Evolutionary conservation across 768 basidiomycete species (phyloP).

Genomic region (Leccinum uliginosum): DNA sequence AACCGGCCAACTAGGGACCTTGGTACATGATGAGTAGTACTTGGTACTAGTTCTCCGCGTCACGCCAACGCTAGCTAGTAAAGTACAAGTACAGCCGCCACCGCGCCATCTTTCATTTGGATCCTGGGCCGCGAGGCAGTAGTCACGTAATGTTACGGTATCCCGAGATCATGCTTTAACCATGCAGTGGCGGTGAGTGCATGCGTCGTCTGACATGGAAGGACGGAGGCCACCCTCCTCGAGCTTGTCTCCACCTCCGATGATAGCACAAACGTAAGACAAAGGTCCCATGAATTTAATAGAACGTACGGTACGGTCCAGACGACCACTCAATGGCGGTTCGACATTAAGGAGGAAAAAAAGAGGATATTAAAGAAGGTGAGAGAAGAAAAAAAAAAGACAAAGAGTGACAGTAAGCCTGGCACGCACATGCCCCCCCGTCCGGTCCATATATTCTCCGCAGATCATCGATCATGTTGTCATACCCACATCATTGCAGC

Average conservation of each 20-base stretch:
- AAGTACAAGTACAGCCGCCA: background rate
- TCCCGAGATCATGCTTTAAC: constrained; percentile 25
- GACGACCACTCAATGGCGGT: constrained; percentile 11
- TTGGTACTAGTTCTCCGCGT: too few relatives aligned
- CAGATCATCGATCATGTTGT: constrained; percentile 28
- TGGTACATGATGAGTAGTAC: too few relatives aligned
- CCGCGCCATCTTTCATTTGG: constrained; percentile 10
- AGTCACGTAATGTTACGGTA: constrained; percentile 28
- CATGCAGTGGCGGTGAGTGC: constrained; percentile 30
- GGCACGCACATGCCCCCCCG: constrained; percentile 5
- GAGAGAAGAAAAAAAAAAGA: background rate
- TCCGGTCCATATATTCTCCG: constrained; percentile 23
- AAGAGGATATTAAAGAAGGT: background rate
- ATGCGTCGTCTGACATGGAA: constrained; percentile 4
- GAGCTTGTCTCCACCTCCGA: constrained; percentile 1
- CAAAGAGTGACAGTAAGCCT: constrained; percentile 5
- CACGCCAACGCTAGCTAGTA: background rate
- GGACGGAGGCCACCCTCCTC: background rate
- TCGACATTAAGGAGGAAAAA: constrained; percentile 16
- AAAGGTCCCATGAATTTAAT: constrained; percentile 15
- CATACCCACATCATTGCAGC: constrained; percentile 31
- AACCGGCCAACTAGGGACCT: background rate
- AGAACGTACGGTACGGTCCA: constrained; percentile 14
- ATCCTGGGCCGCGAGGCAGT: constrained; percentile 11
- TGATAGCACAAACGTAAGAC: constrained; percentile 17